Conservation (phyloP, 73 alveolate species). For the Tetrahymena elliotti region DNA sequence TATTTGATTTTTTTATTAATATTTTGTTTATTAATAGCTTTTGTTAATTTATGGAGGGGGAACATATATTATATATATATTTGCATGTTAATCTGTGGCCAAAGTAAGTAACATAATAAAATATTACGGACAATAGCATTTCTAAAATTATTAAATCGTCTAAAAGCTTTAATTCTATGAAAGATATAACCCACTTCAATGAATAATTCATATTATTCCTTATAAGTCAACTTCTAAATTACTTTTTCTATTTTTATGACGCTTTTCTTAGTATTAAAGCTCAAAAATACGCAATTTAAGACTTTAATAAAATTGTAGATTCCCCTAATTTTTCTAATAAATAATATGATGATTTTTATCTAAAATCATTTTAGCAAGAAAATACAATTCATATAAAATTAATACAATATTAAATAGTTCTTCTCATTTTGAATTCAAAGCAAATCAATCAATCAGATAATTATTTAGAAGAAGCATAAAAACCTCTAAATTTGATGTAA, state of each 20-base stretch:
- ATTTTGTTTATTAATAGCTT: background rate
- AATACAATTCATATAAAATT: too few species aligned
- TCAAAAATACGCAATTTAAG: background rate
- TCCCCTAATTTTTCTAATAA: background rate
- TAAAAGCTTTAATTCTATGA: background rate
- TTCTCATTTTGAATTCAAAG: background rate
- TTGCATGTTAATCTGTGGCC: background rate
- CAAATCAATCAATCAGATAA: background rate
- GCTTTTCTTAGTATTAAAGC: background rate
- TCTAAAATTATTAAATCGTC: background rate
- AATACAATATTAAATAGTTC: background rate
- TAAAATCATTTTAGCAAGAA: background rate
- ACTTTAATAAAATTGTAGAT: background rate
- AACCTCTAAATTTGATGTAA: background rate
- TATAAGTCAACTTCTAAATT: background rate
- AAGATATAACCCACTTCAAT: background rate
- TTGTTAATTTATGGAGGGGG: background rate
- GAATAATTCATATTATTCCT: background rate
- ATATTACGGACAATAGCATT: background rate
- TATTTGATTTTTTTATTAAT: background rate
- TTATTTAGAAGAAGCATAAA: too few species aligned
- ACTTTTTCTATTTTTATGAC: background rate
- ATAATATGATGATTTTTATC: too few species aligned
- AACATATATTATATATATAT: background rate
- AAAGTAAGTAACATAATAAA: background rate